Conservation (phyloP, 768 basidiomycete genomes). For the Boletus rufocinnamomeus region DNA sequence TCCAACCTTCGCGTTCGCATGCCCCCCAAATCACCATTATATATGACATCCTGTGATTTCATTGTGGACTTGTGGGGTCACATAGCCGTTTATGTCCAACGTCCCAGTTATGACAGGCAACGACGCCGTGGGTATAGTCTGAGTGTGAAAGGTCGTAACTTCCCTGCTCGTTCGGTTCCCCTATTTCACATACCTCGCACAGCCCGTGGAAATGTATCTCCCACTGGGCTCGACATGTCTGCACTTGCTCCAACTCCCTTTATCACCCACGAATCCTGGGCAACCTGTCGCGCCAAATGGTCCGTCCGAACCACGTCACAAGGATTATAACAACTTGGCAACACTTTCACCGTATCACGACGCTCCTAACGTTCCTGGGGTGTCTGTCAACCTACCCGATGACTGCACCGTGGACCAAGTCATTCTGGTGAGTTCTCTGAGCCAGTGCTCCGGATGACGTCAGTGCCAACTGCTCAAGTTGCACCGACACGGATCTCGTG, state of each 20-base stretch:
- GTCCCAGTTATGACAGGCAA: neutral
- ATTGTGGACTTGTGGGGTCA: neutral
- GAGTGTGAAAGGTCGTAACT: too few relatives aligned
- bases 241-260: constrained; percentile 9
- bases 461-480: constrained; percentile 29
- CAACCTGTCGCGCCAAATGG: neutral
- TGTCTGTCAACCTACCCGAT: constrained; percentile 33
- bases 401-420: constrained; percentile 44
- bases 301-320: neutral
- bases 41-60: neutral
- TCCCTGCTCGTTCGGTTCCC: too few relatives aligned
- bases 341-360: constrained; percentile 41
- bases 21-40: neutral
- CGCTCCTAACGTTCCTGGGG: constrained; percentile 31
- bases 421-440: constrained; percentile 32
- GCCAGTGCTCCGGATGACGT: neutral
- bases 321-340: constrained; percentile 27
- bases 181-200: neutral
- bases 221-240: constrained; percentile 6
- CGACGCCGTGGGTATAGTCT: neutral
- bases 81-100: too few relatives aligned
- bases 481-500: constrained; percentile 45
- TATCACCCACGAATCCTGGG: neutral
- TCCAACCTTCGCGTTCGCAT: neutral
- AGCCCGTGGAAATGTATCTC: constrained; percentile 17